A percentile compares a stretch with the other conserved stretches of the same genome.
Conservation (phyloP, 805 yeast genomes). For the Sporopachydermia quercuum region DNA sequence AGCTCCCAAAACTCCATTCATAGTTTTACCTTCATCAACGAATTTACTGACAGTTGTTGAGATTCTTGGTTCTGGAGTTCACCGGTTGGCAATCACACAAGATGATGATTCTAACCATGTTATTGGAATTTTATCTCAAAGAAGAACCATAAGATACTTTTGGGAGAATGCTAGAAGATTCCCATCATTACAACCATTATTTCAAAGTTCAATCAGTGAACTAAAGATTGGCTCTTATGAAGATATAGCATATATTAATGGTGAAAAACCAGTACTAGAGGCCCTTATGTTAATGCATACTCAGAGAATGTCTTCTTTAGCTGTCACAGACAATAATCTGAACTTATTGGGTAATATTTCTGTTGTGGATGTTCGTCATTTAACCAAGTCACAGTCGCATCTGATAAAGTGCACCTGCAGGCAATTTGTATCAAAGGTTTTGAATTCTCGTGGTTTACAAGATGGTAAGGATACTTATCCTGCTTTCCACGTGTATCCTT, state of each 20-base stretch:
- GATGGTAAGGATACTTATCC: constrained; percentile 96
- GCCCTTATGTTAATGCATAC: constrained; percentile 77
- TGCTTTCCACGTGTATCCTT: constrained; percentile 77
- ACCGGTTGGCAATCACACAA: constrained; percentile 72
- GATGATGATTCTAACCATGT: constrained; percentile 34
- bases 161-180: constrained; percentile 91
- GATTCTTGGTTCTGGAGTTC: constrained; percentile 88
- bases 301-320: constrained; percentile 76
- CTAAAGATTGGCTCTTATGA: constrained; percentile 55
- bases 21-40: constrained; percentile 48
- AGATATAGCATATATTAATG: constrained; percentile 65
- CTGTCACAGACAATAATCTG: constrained; percentile 71
- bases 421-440: constrained; percentile 74
- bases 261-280: constrained; percentile 76
- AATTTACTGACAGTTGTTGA: constrained; percentile 65
- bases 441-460: constrained; percentile 77
- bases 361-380: constrained; percentile 83
- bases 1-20: constrained; percentile 79
- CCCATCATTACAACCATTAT: constrained; percentile 62
- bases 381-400: constrained; percentile 75
- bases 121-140: constrained; percentile 79
- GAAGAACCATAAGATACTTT: constrained; percentile 67
- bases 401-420: constrained; percentile 69
- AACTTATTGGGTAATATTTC: constrained; percentile 83
- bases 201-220: constrained; percentile 53